Conservation (phyloP, 768 basidiomycete genomes). For the Boletus edulis region DNA sequence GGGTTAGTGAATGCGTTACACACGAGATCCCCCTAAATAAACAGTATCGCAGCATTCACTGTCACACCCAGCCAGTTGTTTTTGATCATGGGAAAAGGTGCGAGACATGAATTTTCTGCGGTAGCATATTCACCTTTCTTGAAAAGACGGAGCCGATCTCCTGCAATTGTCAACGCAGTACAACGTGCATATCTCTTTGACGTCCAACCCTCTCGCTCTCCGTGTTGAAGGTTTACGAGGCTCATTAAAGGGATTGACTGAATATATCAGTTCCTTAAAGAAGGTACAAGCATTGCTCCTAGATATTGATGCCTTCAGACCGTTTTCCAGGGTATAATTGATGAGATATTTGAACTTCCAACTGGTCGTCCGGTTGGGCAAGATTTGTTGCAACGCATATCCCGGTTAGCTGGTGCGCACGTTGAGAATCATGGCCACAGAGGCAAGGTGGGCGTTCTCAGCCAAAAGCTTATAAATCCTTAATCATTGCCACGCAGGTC, state of each 20-base stretch:
- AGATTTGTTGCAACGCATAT: constrained; percentile 59
- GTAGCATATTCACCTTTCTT: constrained; percentile 8
- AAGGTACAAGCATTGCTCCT: constrained; percentile 34
- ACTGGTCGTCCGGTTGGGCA: constrained; percentile 39
- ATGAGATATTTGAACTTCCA: constrained; percentile 44
- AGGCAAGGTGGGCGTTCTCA: constrained; percentile 41
- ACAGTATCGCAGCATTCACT: constrained; percentile 44
- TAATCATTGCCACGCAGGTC: constrained; percentile 38
- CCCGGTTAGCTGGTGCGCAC: constrained; percentile 65
- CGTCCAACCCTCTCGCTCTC: constrained; percentile 53
- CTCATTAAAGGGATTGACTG: constrained; percentile 46
- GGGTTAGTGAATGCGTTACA: constrained; percentile 37
- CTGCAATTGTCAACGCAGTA: constrained; percentile 56
- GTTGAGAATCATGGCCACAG: constrained; percentile 48
- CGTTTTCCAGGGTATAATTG: constrained; percentile 21
- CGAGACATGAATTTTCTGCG: background rate
- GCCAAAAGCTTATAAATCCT: background rate
- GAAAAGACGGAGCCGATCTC: constrained; percentile 61
- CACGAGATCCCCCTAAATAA: background rate
- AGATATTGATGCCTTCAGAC: background rate
- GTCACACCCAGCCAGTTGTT: constrained; percentile 62
- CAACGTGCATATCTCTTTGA: constrained; percentile 61
- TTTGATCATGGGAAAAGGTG: constrained; percentile 71
- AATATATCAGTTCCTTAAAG: constrained; percentile 47
- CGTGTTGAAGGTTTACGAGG: constrained; percentile 57